A percentile compares a stretch with the other conserved stretches of the same genome.
phyloP scores from a whole-genome alignment of 1,139 yeast genomes.

The Diutina ranongensis region DNA sequence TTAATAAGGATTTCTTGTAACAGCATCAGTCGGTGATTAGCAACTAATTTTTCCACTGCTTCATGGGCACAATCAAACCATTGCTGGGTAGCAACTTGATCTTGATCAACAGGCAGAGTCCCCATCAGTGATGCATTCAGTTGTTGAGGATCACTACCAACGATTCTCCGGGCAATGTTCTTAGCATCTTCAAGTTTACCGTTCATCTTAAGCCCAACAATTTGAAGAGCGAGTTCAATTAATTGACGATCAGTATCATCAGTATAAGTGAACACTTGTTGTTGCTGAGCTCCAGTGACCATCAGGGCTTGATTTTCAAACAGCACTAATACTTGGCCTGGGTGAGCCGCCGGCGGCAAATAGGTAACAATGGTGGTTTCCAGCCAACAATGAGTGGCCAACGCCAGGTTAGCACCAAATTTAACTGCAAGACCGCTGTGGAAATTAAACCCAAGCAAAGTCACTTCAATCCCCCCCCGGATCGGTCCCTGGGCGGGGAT shows the following conservation, averaged over 20 bases:
- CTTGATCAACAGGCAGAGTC: constrained; percentile 9
- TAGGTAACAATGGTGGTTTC: constrained; percentile 88
- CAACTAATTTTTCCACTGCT: constrained; percentile 38
- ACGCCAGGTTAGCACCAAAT: constrained; percentile 75
- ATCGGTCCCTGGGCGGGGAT: constrained; percentile 94
- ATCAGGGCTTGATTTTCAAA: constrained; percentile 42
- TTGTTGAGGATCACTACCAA: constrained; percentile 39
- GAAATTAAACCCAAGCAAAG: constrained; percentile 78
- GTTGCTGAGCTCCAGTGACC: constrained; percentile 25
- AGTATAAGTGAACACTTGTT: constrained; percentile 69
- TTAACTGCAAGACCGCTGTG: constrained; percentile 71
- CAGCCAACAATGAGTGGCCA: constrained; percentile 94
- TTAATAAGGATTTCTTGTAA: constrained; percentile 51
- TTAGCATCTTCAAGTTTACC: constrained; percentile 89
- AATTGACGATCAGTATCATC: constrained; percentile 91
- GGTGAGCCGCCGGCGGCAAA: constrained; percentile 76
- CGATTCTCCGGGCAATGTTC: constrained; percentile 78
- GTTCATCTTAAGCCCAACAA: constrained; percentile 90
- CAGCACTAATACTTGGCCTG: constrained; percentile 88
- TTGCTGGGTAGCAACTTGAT: constrained; percentile 11
- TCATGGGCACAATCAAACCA: constrained; percentile 41
- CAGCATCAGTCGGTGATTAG: constrained; percentile 23
- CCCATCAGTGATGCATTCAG: constrained; percentile 6
- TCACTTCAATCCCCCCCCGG: constrained; percentile 92
- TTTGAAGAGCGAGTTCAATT: constrained; percentile 85